Percentiles rank a stretch among this genome's conserved stretches.
These are phyloP conservation scores for Nakaseomyces bracarensis DNA, from an alignment of 1,139 yeast genomes.

Conservation along the genomic window DNA sequence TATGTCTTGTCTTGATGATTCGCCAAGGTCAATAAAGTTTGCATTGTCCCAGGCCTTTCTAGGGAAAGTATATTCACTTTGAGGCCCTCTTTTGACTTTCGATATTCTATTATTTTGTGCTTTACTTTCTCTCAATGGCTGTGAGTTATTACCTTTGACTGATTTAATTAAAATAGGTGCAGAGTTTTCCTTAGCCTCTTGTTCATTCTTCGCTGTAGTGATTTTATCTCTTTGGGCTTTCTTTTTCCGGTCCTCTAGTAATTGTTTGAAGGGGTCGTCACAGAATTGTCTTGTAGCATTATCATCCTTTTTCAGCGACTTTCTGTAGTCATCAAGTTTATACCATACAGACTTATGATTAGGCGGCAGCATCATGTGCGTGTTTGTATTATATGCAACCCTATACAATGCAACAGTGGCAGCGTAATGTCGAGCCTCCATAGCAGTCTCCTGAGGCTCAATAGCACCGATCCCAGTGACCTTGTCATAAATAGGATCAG, in stretches of 20 bases:
- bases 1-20: constrained; percentile 41
- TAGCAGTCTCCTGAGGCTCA: constrained; percentile 64
- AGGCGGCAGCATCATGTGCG: constrained; percentile 81
- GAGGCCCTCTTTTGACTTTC: background rate
- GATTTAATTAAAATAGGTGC: constrained; percentile 28
- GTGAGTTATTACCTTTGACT: constrained; percentile 2
- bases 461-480: constrained; percentile 34
- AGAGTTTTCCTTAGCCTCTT: constrained; percentile 32
- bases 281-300: constrained; percentile 44
- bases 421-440: constrained; percentile 84
- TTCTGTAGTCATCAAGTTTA: constrained; percentile 53
- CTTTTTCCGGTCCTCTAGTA: constrained; percentile 44
- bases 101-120: background rate
- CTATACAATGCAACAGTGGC: constrained; percentile 84
- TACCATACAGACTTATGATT: constrained; percentile 76
- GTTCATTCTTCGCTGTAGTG: constrained; percentile 33
- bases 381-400: constrained; percentile 68
- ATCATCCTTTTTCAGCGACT: constrained; percentile 36
- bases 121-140: background rate
- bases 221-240: constrained; percentile 41
- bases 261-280: constrained; percentile 63
- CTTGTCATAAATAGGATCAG: constrained; percentile 46
- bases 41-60: constrained; percentile 60
- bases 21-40: constrained; percentile 38
- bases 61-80: constrained; percentile 39